Percentiles rank a stretch among this genome's conserved stretches.
phyloP scores from a whole-genome alignment of 2,329 filamentous ascomycete genomes.

The Scedosporium dehoogii region DNA sequence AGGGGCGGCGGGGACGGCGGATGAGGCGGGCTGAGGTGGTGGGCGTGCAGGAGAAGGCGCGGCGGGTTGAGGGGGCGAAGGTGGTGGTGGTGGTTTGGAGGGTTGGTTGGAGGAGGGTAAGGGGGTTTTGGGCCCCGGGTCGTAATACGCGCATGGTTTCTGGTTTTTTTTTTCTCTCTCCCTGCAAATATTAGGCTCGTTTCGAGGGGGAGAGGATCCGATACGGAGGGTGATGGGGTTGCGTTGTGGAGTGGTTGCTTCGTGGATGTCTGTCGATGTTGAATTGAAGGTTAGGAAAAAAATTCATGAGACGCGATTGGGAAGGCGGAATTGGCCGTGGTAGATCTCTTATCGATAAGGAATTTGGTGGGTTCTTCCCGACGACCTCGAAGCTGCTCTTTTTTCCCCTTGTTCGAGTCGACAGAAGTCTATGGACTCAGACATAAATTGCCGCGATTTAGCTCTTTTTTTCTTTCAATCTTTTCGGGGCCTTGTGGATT shows the following conservation, averaged over 20 bases:
- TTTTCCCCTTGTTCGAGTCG: not conserved
- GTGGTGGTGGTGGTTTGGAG: conserved; percentile 17
- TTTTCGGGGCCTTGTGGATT: not conserved
- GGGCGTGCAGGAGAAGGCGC: conserved; percentile 13
- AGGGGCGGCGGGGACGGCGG: conserved; percentile 79
- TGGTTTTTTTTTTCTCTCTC: not conserved
- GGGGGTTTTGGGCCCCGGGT: conserved; percentile 8
- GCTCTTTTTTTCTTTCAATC: not conserved
- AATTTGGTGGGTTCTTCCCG: not conserved
- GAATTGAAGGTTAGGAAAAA: not conserved
- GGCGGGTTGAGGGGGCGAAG: conserved; percentile 14
- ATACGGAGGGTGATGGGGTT: not conserved
- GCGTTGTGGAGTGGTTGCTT: not conserved
- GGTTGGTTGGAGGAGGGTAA: conserved; percentile 14
- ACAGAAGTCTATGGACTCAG: too few species aligned
- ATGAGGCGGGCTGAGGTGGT: conserved; percentile 67
- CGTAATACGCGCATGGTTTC: conserved; percentile 8
- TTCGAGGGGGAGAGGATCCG: not conserved
- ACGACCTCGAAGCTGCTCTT: not conserved
- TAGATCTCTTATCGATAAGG: conserved; percentile 4
- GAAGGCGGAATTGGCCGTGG: not conserved
- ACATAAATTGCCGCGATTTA: too few species aligned
- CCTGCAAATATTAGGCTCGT: too few species aligned
- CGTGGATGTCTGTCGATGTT: not conserved
- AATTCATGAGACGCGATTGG: conserved; percentile 1